Evolutionary conservation across 108 stramenopile genomes (phyloP), one percentile per base, ranked within the genome.

Genomic region (Cylindrotheca fusiformis): DNA sequence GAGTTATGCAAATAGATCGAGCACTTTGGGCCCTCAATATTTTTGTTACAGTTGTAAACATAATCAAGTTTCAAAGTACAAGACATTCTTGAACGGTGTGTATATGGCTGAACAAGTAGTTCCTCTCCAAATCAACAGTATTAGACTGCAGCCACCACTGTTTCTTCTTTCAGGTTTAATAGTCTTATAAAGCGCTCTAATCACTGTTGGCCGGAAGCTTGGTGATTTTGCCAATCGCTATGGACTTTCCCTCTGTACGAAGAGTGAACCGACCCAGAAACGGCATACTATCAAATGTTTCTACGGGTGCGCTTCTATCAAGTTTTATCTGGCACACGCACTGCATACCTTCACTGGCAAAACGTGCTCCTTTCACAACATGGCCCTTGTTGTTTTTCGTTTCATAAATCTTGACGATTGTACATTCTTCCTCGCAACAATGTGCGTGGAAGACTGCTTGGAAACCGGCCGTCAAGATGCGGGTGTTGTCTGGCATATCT

Each of bases 221-320:
- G 25, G 89, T 88, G 30, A 99, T 86, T 49, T 96, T 97, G 3
- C 99, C 99, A 75, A 99, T 98, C 27, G 97, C 98, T 51, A 98
- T 95, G 25, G 99, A 97, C 79, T 95, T 95, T 55, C 99, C 99
- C 69, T 99, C 99, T 30, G 97, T 97, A 65, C 99, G 84, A 26
- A 99, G 80, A 22, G 99, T 99, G 74, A 99, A 97, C 36, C 99
- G 79, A 27, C 99, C 99, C 33, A 99, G 69, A 62, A 96, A 97
- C 24, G 93, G 89, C 71, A 91, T 83, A 49, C 88, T 79, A 6
- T 93, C 95, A 69, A 82, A 99, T 8, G 87, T 77, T 62, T 98
- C 99, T 27, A 96, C 67, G 48, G 96, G 96, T 55, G 88, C 90
- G 30, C 84, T 79, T 68, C 84, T 75, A 21, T 68, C 79, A 24